These are phyloP conservation scores for Tremella mesenterica DNA, from an alignment of 768 basidiomycete species.

Conservation along the genomic window DNA sequence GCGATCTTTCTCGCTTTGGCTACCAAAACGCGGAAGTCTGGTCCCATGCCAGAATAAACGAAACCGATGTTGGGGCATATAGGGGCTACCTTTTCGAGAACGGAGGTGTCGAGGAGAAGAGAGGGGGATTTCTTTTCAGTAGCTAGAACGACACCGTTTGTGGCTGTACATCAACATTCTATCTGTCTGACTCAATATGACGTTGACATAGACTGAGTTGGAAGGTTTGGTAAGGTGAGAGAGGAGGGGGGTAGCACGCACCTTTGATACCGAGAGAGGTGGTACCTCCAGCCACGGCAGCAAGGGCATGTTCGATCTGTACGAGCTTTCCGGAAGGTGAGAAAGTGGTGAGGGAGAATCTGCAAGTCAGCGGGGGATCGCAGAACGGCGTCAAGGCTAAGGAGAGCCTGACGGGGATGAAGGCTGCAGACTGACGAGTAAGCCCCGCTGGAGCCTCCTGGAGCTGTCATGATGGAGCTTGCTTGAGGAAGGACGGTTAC, in stretches of 20 bases:
- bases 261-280: conserved; percentile 99
- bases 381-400: background rate
- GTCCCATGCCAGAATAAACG: conserved; percentile 99
- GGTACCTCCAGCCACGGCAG: conserved; percentile 88
- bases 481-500: no score
- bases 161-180: conserved; percentile 52
- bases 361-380: conserved; percentile 38
- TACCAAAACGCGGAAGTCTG: conserved; percentile 91
- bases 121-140: conserved; percentile 99
- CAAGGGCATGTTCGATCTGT: conserved; percentile 98
- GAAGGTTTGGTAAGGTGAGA: background rate
- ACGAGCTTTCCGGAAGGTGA: conserved; percentile 96
- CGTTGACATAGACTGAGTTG: background rate
- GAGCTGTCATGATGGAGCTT: no score
- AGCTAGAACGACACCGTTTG: conserved; percentile 98
- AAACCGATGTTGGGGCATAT: conserved; percentile 99
- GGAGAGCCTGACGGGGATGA: no score
- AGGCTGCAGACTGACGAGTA: no score
- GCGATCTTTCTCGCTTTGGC: conserved; percentile 93
- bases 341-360: conserved; percentile 99
- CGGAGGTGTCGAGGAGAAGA: conserved; percentile 92
- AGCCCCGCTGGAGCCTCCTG: background rate
- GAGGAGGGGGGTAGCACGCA: conserved; percentile 44
- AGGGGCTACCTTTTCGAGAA: conserved; percentile 93
- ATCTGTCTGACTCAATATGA: background rate